Evolutionary conservation across 371 early-diverging fungal genomes (phyloP).

Genomic region (Syncephalastrum contaminatum): DNA sequence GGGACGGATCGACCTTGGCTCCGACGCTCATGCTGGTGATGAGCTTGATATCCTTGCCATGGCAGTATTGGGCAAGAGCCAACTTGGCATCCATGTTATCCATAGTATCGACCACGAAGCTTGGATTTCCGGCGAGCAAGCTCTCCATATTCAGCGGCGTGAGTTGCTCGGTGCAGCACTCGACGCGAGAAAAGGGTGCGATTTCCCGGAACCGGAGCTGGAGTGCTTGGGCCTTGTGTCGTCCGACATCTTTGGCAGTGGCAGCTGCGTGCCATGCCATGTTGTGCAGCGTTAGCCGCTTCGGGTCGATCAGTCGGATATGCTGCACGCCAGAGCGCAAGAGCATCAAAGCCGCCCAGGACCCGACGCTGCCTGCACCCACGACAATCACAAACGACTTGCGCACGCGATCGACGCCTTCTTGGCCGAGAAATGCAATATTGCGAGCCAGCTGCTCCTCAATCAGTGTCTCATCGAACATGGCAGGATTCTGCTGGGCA

Average conservation of each 20-base stretch:
- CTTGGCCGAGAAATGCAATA: conserved; percentile 86
- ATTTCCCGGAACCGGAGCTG: conserved; percentile 66
- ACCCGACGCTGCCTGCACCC: conserved; percentile 96
- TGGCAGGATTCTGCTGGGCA: conserved; percentile 8
- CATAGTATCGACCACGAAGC: conserved; percentile 84
- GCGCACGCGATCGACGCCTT: conserved; percentile 66
- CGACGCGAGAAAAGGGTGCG: conserved; percentile 77
- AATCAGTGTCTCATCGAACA: conserved; percentile 67
- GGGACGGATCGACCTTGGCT: conserved; percentile 90
- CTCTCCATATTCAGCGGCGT: conserved; percentile 56
- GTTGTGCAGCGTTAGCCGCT: conserved; percentile 80
- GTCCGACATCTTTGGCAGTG: conserved; percentile 82
- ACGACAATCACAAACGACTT: conserved; percentile 85
- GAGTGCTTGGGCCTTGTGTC: conserved; percentile 77
- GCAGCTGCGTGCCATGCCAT: conserved; percentile 92
- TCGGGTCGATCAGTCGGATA: conserved; percentile 89
- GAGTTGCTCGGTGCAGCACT: conserved; percentile 70
- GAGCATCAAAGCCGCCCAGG: conserved; percentile 90
- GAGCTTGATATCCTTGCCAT: conserved; percentile 64
- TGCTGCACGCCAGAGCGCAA: conserved; percentile 85
- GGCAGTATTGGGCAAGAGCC: conserved; percentile 82
- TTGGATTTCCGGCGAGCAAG: conserved; percentile 68
- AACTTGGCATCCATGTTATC: conserved; percentile 90
- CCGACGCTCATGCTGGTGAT: conserved; percentile 93
- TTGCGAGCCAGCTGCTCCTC: conserved; percentile 88